Conservation (phyloP, 169 alveolate genomes). For the Prorocentrum cordatum region DNA sequence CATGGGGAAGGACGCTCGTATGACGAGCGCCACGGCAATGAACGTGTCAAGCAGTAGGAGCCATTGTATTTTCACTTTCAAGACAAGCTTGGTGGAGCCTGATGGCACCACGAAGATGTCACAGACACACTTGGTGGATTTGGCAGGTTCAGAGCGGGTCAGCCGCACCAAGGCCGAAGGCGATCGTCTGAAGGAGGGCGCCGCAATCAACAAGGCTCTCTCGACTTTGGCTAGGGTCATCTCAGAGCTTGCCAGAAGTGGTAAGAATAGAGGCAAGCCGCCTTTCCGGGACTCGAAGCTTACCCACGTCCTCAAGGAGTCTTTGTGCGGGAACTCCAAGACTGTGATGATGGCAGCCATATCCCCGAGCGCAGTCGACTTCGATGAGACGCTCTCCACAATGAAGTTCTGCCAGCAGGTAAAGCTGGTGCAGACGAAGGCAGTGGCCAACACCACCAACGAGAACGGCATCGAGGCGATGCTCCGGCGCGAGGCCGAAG, state of each 20-base stretch:
- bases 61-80: constrained; percentile 53
- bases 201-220: constrained; percentile 23
- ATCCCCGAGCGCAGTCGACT: constrained; percentile 29
- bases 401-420: constrained; percentile 23
- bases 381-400: constrained; percentile 19
- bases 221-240: constrained; percentile 49
- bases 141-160: constrained; percentile 57
- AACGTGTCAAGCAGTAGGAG: constrained; percentile 76
- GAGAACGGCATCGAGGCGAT: no score
- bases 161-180: constrained; percentile 54
- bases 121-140: constrained; percentile 32
- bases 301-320: constrained; percentile 50
- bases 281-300: constrained; percentile 34
- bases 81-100: neutral
- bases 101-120: neutral
- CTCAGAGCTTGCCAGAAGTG: constrained; percentile 40
- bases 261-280: constrained; percentile 23
- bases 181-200: constrained; percentile 48
- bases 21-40: constrained; percentile 76
- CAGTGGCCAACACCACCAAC: no score
- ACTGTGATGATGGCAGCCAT: constrained; percentile 56
- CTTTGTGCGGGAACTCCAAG: constrained; percentile 46
- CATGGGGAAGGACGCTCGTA: constrained; percentile 11
- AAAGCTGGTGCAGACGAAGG: constrained; percentile 57
- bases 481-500: no score